phyloP scores from a whole-genome alignment of 2,329 filamentous ascomycete genomes.

The Cladosporium sp. region DNA sequence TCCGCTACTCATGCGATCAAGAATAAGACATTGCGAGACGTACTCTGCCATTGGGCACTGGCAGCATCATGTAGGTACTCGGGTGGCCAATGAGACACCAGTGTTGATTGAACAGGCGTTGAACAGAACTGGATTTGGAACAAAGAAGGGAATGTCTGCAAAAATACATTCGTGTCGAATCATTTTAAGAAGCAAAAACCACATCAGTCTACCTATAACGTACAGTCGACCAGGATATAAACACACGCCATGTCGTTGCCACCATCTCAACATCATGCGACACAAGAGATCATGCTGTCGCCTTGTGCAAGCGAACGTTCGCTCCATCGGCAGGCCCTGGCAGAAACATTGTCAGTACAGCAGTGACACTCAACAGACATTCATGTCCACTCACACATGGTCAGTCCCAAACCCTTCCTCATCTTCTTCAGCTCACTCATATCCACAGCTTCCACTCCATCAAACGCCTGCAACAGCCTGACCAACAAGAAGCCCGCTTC shows the following conservation, averaged over 20 bases:
- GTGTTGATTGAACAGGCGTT: background rate
- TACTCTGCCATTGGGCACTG: background rate
- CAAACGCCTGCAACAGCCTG: conserved; percentile 46
- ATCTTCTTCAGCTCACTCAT: conserved; percentile 24
- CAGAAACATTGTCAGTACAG: background rate
- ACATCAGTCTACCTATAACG: background rate
- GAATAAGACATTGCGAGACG: background rate
- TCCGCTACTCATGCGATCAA: background rate
- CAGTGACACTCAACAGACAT: background rate
- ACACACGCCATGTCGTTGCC: background rate
- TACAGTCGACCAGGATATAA: background rate
- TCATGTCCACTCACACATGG: conserved; percentile 25
- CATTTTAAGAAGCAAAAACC: background rate
- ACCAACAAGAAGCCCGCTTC: conserved; percentile 50
- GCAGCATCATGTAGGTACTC: background rate
- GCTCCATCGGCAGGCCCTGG: conserved; percentile 19
- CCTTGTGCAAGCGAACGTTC: conserved; percentile 16
- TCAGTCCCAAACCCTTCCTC: conserved; percentile 29
- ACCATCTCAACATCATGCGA: background rate
- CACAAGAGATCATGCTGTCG: background rate
- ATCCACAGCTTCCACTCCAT: conserved; percentile 29
- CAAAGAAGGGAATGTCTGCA: background rate
- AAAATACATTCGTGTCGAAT: background rate
- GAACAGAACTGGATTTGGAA: background rate
- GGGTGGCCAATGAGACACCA: background rate